These are phyloP conservation scores for Mortierella sp. DNA, from an alignment of 371 early-diverging fungal genomes.

Conservation along the genomic window DNA sequence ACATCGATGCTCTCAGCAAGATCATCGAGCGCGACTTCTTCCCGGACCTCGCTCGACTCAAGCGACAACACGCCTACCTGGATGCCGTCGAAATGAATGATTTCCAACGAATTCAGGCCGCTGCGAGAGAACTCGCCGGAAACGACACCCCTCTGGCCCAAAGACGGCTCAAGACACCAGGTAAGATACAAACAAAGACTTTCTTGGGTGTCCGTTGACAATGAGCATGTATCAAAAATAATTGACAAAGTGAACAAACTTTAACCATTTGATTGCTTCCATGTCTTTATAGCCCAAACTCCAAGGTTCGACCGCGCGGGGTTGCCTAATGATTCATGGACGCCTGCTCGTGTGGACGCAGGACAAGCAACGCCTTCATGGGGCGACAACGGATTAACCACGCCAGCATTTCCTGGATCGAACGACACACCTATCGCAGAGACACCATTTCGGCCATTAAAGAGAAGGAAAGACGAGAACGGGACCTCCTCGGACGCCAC, in stretches of 20 bases:
- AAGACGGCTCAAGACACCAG: slow-evolving; percentile 48
- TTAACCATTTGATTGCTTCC: neutral
- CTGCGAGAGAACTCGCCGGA: slow-evolving; percentile 56
- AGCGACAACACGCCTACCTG: slow-evolving; percentile 59
- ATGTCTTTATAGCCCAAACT: slow-evolving; percentile 29
- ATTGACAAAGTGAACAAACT: neutral
- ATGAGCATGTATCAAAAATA: no score
- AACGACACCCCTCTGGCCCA: slow-evolving; percentile 48
- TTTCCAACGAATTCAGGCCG: slow-evolving; percentile 40
- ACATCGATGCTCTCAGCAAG: slow-evolving; percentile 79
- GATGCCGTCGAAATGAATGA: slow-evolving; percentile 56
- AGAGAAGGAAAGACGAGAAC: neutral
- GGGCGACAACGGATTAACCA: slow-evolving; percentile 14
- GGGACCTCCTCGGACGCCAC: slow-evolving; percentile 5
- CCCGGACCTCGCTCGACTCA: slow-evolving; percentile 78
- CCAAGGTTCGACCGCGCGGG: slow-evolving; percentile 25
- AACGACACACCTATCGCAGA: slow-evolving; percentile 33
- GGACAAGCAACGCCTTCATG: slow-evolving; percentile 40
- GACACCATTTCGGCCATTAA: slow-evolving; percentile 20
- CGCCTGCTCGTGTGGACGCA: slow-evolving; percentile 50
- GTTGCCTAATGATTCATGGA: slow-evolving; percentile 45
- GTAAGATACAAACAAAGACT: slow-evolving; percentile 16
- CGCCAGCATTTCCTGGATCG: neutral
- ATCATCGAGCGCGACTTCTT: slow-evolving; percentile 92
- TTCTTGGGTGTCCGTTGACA: neutral